Base-by-base conservation (phyloP, 106 monocot species). In the Platanthera guangdongensis region DNA sequence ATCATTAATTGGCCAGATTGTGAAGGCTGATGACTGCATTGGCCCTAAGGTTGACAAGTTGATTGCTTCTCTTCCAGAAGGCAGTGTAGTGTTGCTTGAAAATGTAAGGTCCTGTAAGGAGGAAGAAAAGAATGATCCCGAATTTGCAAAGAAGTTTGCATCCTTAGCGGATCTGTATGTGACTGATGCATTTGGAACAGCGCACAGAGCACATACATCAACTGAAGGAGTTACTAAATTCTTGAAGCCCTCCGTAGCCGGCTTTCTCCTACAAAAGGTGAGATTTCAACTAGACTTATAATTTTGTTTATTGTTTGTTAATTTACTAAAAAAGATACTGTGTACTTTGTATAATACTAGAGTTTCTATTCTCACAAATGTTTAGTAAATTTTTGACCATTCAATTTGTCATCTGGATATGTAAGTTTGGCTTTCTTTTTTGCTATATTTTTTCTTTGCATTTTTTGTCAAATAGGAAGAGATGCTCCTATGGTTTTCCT, bases 71-170 rank as follows among this genome's bases (percentile, higher is more conserved):
- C 76, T 94, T 15, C 85, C 89, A 15, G 85, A 94, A 7, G 94
- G 94, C 18, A 79, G 91, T 77, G 89, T 94, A 57, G 47, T 94
- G 21, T 87, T 94, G 52, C 89, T 94, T 57, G 94, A 94, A 83
- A 94, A 94, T 79, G 91, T 94, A 7, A 81, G 94, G 63, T 94
- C 91, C 75, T 84, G 91, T 59, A 89, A 89, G 78, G 94, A 94
- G 65, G 94, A 94, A 82, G 94, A 94, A 87, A 94, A 91, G 77
- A 94, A 94, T 75, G 94, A 94, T 0, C 91, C 94, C 46, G 91
- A 91, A 51, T 94, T 91, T 79, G 94, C 91, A 49, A 85, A 89
- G 81, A 94, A 94, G 76, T 89, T 94, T 72, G 91, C 94, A n/a
- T 85, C 94, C 12, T 80, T 94, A 51, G 94, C 94, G 62, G 91